Percentiles rank a stretch among this genome's conserved stretches.
These are phyloP conservation scores for Prunus mume DNA, from an alignment of 306 rosid genomes.

Conservation along the genomic window DNA sequence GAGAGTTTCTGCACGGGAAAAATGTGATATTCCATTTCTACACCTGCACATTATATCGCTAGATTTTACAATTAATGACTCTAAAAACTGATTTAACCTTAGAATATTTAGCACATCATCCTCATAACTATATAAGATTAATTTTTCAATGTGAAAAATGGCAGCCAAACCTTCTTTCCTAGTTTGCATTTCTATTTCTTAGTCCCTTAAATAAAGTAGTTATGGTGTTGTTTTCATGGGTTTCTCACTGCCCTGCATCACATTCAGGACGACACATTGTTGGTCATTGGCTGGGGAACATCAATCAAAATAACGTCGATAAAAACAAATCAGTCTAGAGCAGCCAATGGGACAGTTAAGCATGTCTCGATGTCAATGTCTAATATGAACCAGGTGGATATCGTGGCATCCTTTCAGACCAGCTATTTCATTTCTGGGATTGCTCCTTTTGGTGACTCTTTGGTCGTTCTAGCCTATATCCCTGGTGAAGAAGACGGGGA, in stretches of 20 bases:
- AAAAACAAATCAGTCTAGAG: slow-evolving; percentile 52
- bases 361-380: slow-evolving; percentile 61
- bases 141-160: neutral
- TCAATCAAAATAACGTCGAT: slow-evolving; percentile 85
- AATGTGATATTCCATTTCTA: neutral
- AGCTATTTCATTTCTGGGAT: slow-evolving; percentile 88
- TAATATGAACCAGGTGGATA: slow-evolving; percentile 75
- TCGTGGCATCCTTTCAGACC: slow-evolving; percentile 95
- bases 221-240: slow-evolving; percentile 15
- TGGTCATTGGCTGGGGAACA: slow-evolving; percentile 99
- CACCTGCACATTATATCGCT: neutral
- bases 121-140: neutral
- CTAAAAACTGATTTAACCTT: neutral
- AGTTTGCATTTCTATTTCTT: neutral
- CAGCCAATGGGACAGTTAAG: slow-evolving; percentile 65
- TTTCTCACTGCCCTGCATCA: slow-evolving; percentile 29
- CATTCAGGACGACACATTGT: slow-evolving; percentile 76
- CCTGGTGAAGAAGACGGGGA: slow-evolving; percentile 84
- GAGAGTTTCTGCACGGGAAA: neutral
- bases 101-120: neutral
- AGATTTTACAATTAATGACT: neutral
- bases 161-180: neutral
- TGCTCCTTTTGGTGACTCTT: slow-evolving; percentile 91
- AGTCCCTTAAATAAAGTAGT: neutral
- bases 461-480: slow-evolving; percentile 94